Percentiles rank a stretch among this genome's conserved stretches.
These are phyloP conservation scores for Penstemon newberryi DNA, from an alignment of 257 asterid genomes.

Conservation along the genomic window DNA sequence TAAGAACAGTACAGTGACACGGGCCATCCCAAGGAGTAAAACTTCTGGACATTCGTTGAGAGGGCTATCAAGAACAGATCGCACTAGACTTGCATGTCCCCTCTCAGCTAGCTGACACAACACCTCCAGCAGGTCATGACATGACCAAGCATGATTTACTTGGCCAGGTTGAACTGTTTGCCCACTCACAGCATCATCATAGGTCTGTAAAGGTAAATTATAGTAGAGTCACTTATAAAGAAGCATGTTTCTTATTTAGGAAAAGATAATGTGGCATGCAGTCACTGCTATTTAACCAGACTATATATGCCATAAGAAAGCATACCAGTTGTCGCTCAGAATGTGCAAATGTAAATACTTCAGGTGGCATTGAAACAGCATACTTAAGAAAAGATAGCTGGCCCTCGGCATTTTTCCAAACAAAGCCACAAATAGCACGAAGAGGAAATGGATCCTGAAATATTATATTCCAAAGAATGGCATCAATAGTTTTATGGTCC, in stretches of 20 bases:
- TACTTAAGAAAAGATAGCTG: slow-evolving; percentile 85
- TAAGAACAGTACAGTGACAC: slow-evolving; percentile 57
- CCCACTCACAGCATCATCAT: slow-evolving; percentile 54
- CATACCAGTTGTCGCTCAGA: slow-evolving; percentile 79
- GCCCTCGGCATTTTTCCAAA: slow-evolving; percentile 96
- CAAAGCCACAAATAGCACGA: slow-evolving; percentile 78
- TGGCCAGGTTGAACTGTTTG: slow-evolving; percentile 55
- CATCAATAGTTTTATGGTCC: not conserved
- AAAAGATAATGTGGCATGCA: slow-evolving; percentile 3
- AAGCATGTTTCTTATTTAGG: not conserved
- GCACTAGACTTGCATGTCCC: slow-evolving; percentile 90
- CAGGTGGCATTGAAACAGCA: slow-evolving; percentile 83
- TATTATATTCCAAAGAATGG: slow-evolving; percentile 2
- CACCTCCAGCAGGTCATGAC: slow-evolving; percentile 79
- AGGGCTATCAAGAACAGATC: slow-evolving; percentile 73
- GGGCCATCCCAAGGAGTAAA: slow-evolving; percentile 91
- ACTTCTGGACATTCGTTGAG: slow-evolving; percentile 77
- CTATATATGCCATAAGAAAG: slow-evolving; percentile 16
- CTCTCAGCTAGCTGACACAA: slow-evolving; percentile 83
- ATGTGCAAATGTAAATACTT: slow-evolving; percentile 82
- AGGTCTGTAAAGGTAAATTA: slow-evolving; percentile 48
- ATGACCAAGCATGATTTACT: slow-evolving; percentile 75
- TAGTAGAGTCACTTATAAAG: slow-evolving; percentile 15
- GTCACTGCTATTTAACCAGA: slow-evolving; percentile 13
- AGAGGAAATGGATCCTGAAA: slow-evolving; percentile 91